Base-by-base conservation (phyloP, 1,284 basidiomycete genomes). In the Irpex sp. region DNA sequence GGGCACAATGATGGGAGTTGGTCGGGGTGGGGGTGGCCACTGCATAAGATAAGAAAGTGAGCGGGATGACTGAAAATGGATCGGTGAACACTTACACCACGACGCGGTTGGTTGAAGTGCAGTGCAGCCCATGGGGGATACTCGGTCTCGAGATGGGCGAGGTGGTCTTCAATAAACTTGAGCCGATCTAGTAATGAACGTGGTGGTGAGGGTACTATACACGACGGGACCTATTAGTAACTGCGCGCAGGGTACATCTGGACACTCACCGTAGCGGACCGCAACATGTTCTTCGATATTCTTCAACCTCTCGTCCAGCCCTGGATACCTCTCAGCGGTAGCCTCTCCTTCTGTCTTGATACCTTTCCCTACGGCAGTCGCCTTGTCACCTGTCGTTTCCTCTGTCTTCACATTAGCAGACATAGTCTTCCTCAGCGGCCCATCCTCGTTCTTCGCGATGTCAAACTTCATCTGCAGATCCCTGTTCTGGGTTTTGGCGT, bases 121-220 rank as follows among this genome's bases (percentile, higher is more conserved):
- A 91, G 74, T 8, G 90, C 89, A 0, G 90, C 88, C 90, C 90
- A 92, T 4, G 90, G 88, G 2, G 90, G 90, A 67, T 89, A 90
- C 58, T 91, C 88, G 67, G 82, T 87, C 69, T 92, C 90, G 1
- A 92, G 75, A 57, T 80, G 79, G 42, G 87, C 79, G 61, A 92
- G 80, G 67, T 91, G 88, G 47, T 90, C 87, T 72, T 92, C 90
- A 1, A 92, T 71, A 64, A 83, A 85, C 65, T 83, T 83, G 10
- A 92, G 72, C 4, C 90, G 83, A 51, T 82, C 77, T 28, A 86
- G 75, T 19, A 91, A 72, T 4, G 81, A 85, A 10, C 78, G 80
- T 0, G 90, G 90, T 10, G 81, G 81, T 2, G 83, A 84, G 19
- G 90, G 90, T 0, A 92, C 90, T 91, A 35, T 45, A 33, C 28